These are phyloP conservation scores for Erythrophleum ivorense DNA, from an alignment of 331 rosid genomes.

Conservation along the genomic window DNA sequence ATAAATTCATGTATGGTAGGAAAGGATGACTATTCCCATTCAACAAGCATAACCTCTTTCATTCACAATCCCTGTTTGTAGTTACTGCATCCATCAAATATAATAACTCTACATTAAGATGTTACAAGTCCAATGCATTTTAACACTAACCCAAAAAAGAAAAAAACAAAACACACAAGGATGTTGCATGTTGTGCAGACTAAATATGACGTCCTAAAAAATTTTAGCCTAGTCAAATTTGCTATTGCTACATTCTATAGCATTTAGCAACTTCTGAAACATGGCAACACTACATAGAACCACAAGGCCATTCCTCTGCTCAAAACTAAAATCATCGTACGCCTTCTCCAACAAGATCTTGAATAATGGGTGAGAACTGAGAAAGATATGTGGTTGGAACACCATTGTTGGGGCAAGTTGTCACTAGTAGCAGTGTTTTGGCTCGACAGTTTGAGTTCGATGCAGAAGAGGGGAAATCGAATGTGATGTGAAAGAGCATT, in stretches of 20 bases:
- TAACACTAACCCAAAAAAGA: background rate
- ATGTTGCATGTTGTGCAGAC: background rate
- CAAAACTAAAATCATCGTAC: conserved; percentile 74
- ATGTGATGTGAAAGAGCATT: no score
- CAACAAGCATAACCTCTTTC: no score
- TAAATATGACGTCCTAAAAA: conserved; percentile 63
- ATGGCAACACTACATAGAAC: conserved; percentile 76
- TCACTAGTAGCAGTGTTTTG: no score
- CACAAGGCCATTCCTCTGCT: conserved; percentile 69
- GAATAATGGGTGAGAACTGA: conserved; percentile 84
- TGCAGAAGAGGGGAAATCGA: no score
- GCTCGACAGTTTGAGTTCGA: no score
- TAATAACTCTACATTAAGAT: no score
- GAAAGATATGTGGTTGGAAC: conserved; percentile 68
- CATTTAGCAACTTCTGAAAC: conserved; percentile 68
- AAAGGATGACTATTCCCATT: no score
- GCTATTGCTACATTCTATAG: conserved; percentile 66
- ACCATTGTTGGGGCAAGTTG: no score
- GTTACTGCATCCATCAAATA: conserved; percentile 4
- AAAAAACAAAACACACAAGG: background rate
- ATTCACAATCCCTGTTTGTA: no score
- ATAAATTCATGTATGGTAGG: no score
- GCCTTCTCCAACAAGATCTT: conserved; percentile 85
- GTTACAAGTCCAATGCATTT: background rate
- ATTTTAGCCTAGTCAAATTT: conserved; percentile 66